Conservation (phyloP, 768 basidiomycete species). For the Pleurotus eryngii region DNA sequence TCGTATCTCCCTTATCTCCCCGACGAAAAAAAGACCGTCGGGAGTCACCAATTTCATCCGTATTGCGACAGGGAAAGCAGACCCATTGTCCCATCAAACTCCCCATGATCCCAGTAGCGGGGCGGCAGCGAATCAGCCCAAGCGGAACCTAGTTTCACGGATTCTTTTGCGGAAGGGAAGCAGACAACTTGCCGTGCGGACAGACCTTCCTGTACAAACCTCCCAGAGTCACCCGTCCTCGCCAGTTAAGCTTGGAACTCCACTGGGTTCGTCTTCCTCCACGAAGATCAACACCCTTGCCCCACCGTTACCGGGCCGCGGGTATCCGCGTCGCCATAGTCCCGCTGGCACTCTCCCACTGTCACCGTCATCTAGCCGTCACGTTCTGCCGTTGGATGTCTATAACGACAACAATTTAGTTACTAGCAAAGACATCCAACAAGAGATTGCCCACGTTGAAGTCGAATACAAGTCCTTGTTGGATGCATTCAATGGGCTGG, state of each 20-base stretch:
- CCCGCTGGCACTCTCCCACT: conserved; percentile 56
- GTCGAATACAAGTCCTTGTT: conserved; percentile 67
- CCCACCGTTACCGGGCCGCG: neutral
- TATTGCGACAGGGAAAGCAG: conserved; percentile 4
- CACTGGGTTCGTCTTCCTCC: neutral
- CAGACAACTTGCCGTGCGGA: neutral
- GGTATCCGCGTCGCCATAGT: conserved; percentile 30
- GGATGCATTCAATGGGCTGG: conserved; percentile 79
- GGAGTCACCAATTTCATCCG: conserved; percentile 4
- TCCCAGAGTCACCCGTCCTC: neutral
- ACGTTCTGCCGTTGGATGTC: conserved; percentile 38
- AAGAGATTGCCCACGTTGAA: conserved; percentile 67
- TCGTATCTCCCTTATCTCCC: neutral
- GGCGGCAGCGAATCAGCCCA: conserved; percentile 4
- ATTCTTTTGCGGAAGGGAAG: conserved; percentile 6
- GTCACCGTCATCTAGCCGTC: conserved; percentile 35
- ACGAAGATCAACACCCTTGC: neutral
- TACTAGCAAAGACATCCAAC: conserved; percentile 59
- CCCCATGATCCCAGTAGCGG: neutral
- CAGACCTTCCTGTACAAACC: neutral
- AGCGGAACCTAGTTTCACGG: conserved; percentile 8
- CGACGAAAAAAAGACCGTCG: neutral
- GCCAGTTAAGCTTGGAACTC: neutral
- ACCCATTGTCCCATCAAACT: neutral
- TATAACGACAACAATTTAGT: conserved; percentile 56